phyloP scores from a whole-genome alignment of 768 basidiomycete genomes.

The Russula brevipes region DNA sequence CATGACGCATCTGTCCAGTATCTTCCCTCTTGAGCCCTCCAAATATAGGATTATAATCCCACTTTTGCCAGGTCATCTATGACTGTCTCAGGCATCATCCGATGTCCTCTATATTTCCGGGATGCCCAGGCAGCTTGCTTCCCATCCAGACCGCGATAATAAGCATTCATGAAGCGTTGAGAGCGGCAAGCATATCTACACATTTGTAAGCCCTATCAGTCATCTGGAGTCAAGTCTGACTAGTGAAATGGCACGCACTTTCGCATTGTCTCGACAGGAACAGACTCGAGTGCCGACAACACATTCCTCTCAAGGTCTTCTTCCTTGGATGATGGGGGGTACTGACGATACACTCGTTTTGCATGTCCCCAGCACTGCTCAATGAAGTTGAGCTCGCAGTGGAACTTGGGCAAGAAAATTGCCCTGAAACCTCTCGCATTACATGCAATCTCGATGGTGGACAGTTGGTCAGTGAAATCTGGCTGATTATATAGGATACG shows the following conservation, averaged over 20 bases:
- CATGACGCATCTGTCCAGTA: too few relatives aligned
- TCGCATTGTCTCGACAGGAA: background rate
- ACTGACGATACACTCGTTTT: slow-evolving; percentile 9
- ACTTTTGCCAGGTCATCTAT: too few relatives aligned
- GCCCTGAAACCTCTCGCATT: too few relatives aligned
- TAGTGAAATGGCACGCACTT: background rate
- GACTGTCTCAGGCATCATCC: background rate
- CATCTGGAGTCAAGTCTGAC: too few relatives aligned
- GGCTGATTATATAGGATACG: too few relatives aligned
- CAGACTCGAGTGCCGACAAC: background rate
- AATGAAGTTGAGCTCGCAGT: too few relatives aligned
- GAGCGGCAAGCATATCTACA: background rate
- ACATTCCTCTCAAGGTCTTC: background rate
- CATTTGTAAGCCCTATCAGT: background rate
- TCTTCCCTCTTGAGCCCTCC: too few relatives aligned
- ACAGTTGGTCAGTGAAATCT: too few relatives aligned
- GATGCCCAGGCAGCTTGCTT: background rate
- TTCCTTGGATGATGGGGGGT: background rate
- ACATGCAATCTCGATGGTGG: too few relatives aligned
- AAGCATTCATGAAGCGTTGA: background rate
- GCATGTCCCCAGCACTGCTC: too few relatives aligned
- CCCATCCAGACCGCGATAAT: background rate
- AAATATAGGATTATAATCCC: too few relatives aligned
- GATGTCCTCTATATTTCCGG: background rate
- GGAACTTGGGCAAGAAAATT: too few relatives aligned